Evolutionary conservation across 2,329 filamentous ascomycete species (phyloP), one percentile per base, ranked within the genome.

Genomic region (Talaromyces sp.): DNA sequence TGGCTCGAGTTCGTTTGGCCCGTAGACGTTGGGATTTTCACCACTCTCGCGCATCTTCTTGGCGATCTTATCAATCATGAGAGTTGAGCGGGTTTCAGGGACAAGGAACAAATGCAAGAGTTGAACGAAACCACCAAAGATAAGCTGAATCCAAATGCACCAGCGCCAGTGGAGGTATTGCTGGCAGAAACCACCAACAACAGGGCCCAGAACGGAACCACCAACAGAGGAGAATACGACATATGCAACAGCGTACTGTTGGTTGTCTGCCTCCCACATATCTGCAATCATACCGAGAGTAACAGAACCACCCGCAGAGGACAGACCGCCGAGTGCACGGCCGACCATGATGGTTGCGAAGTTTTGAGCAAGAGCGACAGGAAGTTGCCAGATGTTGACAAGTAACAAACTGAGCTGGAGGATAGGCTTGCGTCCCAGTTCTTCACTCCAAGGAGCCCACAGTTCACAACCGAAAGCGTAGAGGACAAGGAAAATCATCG

Each of bases 391-490:
- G 57, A 93, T 72, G 65, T 94, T 94, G 71, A 92, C 88, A 10
- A 94, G 76, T 62, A 88, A 81, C 56, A 94, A 75, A 37, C 85
- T 89, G 22, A 81, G 74, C 77, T 93, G 89, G 21, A 93, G 78
- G 57, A 94, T 82, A 1, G 86, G 86, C 77, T 85, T 88, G 52
- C 90, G 84, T 19, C 90, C 90, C 52, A 93, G 78, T 67, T 94
- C 90, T 70, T 95, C 90, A 46, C 84, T 89, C 88, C 89, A 94
- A 0, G 90, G 90, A 0, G 90, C 90, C 90, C 90, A 94, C 0
- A 93, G 80, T 72, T 94, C 90, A 70, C 90, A 94, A 36, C 90
- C 90, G 69, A 94, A 92, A 37, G 89, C 89, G 70, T 95, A 94
- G 2, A 86, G 73, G 53, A 94, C 81, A 39, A 95, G 75, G 75